These are phyloP conservation scores for Penstemon eatonii DNA, from an alignment of 257 asterid genomes.

Conservation along the genomic window DNA sequence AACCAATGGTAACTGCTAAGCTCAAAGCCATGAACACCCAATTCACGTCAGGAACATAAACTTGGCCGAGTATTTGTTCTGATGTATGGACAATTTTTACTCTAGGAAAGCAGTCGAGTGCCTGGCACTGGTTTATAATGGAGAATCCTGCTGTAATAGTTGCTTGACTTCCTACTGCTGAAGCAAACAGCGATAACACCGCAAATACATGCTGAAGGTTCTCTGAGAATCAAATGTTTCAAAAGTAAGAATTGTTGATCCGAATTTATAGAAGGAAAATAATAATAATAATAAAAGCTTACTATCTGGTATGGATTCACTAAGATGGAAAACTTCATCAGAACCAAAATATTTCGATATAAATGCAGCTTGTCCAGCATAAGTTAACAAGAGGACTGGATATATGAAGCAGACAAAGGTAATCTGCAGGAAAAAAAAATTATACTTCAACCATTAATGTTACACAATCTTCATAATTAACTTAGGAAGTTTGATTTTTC, in stretches of 20 bases:
- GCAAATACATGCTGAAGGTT: conserved; percentile 72
- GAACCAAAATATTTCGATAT: conserved; percentile 44
- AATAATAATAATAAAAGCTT: conserved; percentile 37
- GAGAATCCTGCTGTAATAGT: conserved; percentile 94
- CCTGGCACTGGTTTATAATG: conserved; percentile 89
- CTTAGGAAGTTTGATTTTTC: too few relatives aligned
- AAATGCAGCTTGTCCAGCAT: conserved; percentile 95
- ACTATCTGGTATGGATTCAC: conserved; percentile 85
- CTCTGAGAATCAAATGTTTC: conserved; percentile 44
- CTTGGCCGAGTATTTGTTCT: conserved; percentile 71
- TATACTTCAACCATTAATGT: conserved; percentile 1
- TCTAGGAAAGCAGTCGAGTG: conserved; percentile 87
- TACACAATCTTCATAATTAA: neutral
- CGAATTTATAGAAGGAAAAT: conserved; percentile 9
- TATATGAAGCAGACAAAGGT: conserved; percentile 75
- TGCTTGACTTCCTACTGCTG: conserved; percentile 98
- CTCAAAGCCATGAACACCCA: conserved; percentile 87
- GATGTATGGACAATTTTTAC: conserved; percentile 91
- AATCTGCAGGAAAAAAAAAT: conserved; percentile 51
- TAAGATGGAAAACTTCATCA: conserved; percentile 61
- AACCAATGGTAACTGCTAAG: conserved; percentile 67
- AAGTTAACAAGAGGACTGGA: conserved; percentile 75
- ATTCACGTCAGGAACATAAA: conserved; percentile 83
- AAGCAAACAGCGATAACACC: conserved; percentile 74
- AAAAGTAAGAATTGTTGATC: conserved; percentile 24